These are phyloP conservation scores for Phialophora macrospora DNA, from an alignment of 2,329 filamentous ascomycete genomes.

Conservation along the genomic window DNA sequence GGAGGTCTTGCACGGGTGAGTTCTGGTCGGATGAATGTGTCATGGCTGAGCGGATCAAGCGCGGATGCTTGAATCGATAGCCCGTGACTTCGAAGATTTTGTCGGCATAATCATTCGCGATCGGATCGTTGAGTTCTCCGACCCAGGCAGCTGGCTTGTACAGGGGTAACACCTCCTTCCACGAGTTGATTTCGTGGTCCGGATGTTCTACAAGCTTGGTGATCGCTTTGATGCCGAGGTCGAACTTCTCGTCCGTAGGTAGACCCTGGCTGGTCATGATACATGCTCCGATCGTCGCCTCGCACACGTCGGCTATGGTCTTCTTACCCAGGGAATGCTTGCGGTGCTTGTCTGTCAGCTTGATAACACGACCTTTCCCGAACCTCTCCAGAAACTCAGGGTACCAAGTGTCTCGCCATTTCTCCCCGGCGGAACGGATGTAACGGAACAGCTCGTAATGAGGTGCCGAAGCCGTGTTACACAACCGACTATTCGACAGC, in stretches of 20 bases:
- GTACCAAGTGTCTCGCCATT: constrained; percentile 80
- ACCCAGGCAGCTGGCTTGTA: constrained; percentile 35
- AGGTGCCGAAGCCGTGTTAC: constrained; percentile 72
- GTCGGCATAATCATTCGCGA: constrained; percentile 69
- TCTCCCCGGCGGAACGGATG: constrained; percentile 75
- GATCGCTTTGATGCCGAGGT: constrained; percentile 64
- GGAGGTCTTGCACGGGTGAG: constrained; percentile 83
- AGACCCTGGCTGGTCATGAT: constrained; percentile 60
- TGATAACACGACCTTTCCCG: constrained; percentile 66
- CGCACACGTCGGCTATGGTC: constrained; percentile 90
- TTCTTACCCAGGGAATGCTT: constrained; percentile 81
- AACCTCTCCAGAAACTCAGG: constrained; percentile 73
- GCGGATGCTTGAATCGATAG: constrained; percentile 74
- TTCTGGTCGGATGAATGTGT: constrained; percentile 82
- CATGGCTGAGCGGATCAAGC: constrained; percentile 81
- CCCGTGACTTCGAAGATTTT: constrained; percentile 65
- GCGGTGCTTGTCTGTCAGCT: constrained; percentile 42
- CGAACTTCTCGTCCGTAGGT: constrained; percentile 53
- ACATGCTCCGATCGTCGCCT: constrained; percentile 89
- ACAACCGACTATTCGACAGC: constrained; percentile 89
- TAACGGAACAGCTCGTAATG: constrained; percentile 70
- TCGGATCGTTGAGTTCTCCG: constrained; percentile 56
- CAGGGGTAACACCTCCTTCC: constrained; percentile 69
- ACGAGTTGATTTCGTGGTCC: constrained; percentile 71
- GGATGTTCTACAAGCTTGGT: constrained; percentile 66